Evolutionary conservation across 176 grass and related monocot species (phyloP), one percentile per base, ranked within the genome.

Genomic region (Hordeum vulgare): DNA sequence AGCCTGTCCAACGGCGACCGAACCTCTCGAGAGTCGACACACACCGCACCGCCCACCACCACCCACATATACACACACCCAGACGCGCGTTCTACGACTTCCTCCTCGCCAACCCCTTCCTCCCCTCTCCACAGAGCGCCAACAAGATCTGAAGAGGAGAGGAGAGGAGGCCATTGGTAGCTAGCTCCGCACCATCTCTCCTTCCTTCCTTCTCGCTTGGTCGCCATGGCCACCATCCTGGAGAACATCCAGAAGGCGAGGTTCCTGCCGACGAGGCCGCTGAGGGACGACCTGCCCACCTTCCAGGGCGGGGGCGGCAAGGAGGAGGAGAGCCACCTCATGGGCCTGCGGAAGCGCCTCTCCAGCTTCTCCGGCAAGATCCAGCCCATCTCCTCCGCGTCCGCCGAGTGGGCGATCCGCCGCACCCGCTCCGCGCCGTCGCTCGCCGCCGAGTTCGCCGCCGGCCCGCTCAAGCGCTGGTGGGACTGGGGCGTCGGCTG

Each of bases 351-450:
- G 53, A 99, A 96, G 89, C 49, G 97, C 66, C 81, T 99, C 45
- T 99, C 97, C 77, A 90, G 75, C 69, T 92, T 96, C 85, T 99
- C 97, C 7, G 91, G 81, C 91, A 99, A 90, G 78, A 92, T 99
- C 91, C 97, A 96, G 81, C 93, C 97, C n/a, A 60, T 90, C 47
- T 99, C 97, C 28, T 62, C 86, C 11, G 84, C 91, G 7, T 90
- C 93, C 25, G 79, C 71, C 7, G 91, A 79, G 76, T 94, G 86
- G 89, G 86, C 89, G 3, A 80, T 94, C 87, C 75, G 79, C 17
- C 81, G 91, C 63, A 94, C 93, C 71, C 84, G 88, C 66, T 96
- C 97, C 9, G 76, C 83, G 74, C 93, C 91, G 1, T 83, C 90
- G 4, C 81, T 95, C 34, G 85, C 85, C 7, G 90, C 81, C 3